phyloP scores from a whole-genome alignment of 257 asterid species.

The Apocynum venetum region DNA sequence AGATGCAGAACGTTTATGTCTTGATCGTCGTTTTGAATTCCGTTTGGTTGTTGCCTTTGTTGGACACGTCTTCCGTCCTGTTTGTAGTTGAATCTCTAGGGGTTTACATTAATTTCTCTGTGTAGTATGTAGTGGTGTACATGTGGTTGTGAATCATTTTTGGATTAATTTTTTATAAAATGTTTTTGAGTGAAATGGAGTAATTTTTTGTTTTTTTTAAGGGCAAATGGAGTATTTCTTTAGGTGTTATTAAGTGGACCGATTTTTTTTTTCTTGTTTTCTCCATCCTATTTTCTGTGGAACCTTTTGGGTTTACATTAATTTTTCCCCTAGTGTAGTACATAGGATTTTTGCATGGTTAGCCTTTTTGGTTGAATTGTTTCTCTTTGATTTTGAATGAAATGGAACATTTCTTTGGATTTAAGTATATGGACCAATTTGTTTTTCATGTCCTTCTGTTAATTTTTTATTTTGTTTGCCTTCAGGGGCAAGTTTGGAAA shows the following conservation, averaged over 20 bases:
- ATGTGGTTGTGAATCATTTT: background rate
- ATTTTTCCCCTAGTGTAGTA: background rate
- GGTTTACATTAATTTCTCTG: background rate
- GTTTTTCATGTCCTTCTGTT: background rate
- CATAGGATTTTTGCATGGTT: background rate
- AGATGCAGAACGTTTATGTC: background rate
- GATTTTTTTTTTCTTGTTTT: too few species aligned
- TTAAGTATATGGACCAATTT: background rate
- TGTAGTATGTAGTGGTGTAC: background rate
- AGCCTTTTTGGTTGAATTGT: too few species aligned
- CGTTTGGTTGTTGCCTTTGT: background rate
- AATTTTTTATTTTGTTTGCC: too few species aligned
- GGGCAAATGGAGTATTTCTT: too few species aligned
- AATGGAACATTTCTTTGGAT: background rate
- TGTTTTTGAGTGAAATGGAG: too few species aligned
- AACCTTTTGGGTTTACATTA: background rate
- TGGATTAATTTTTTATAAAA: too few species aligned
- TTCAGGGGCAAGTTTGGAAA: background rate
- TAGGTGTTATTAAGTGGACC: too few species aligned
- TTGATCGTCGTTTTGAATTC: background rate
- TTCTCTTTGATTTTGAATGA: background rate
- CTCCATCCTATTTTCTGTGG: background rate
- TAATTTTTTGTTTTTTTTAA: too few species aligned
- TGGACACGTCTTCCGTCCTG: background rate
- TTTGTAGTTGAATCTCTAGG: background rate